phyloP scores from a whole-genome alignment of 2,329 filamentous ascomycete genomes.

The Diaporthe citriasiana region DNA sequence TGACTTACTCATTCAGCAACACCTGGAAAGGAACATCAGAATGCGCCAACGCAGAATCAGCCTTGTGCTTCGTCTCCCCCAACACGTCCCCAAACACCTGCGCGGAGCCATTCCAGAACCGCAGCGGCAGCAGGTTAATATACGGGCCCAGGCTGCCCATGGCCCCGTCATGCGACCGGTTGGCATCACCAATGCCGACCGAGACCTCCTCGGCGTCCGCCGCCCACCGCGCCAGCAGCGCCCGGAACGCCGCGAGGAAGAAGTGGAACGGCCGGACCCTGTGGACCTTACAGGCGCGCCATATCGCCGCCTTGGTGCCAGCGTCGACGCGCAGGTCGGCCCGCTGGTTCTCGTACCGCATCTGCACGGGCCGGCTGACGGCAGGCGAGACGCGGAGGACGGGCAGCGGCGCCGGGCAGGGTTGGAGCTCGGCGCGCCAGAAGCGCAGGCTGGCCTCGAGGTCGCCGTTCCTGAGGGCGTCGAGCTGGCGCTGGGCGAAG shows the following conservation, averaged over 20 bases:
- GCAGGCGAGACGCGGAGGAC: neutral
- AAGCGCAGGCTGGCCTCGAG: constrained; percentile 9
- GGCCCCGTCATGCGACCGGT: constrained; percentile 53
- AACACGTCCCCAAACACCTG: constrained; percentile 50
- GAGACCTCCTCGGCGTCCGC: constrained; percentile 52
- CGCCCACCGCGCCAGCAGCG: constrained; percentile 27
- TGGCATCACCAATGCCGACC: constrained; percentile 64
- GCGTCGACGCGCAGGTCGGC: constrained; percentile 13
- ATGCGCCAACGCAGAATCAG: constrained; percentile 56
- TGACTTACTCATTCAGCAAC: constrained; percentile 53
- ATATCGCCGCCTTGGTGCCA: constrained; percentile 2
- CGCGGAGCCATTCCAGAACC: constrained; percentile 48
- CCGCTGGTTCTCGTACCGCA: constrained; percentile 9
- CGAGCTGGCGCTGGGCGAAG: neutral
- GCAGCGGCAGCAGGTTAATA: constrained; percentile 63
- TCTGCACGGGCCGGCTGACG: constrained; percentile 2
- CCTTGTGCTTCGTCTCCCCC: constrained; percentile 43
- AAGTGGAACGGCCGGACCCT: constrained; percentile 58
- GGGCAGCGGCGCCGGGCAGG: neutral
- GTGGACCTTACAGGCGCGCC: constrained; percentile 1
- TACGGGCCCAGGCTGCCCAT: constrained; percentile 59
- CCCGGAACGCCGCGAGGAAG: constrained; percentile 48
- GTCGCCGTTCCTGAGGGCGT: neutral
- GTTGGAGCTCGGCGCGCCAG: neutral
- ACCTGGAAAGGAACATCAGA: constrained; percentile 64